A percentile compares a stretch with the other conserved stretches of the same genome.
These are phyloP conservation scores for Rhodotorula sp. DNA, from an alignment of 1,284 basidiomycete genomes.

Conservation along the genomic window DNA sequence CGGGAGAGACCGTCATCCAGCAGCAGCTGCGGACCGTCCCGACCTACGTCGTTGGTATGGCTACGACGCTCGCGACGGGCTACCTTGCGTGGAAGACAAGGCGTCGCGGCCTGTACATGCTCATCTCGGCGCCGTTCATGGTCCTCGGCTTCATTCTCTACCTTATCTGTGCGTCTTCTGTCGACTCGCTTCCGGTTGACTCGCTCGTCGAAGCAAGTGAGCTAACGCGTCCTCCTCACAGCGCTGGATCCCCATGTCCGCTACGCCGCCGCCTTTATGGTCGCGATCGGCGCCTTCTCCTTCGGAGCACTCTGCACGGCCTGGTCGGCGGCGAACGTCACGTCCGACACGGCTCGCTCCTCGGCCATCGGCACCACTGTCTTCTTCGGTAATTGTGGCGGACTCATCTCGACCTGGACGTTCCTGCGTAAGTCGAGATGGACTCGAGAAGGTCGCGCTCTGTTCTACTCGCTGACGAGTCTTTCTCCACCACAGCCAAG, in stretches of 20 bases:
- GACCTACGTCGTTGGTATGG: conserved; percentile 46
- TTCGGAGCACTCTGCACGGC: conserved; percentile 44
- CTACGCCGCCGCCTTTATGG: conserved; percentile 45
- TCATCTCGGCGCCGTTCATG: conserved; percentile 45
- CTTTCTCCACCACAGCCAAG: neutral
- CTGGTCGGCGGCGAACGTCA: conserved; percentile 42
- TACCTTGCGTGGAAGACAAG: conserved; percentile 46
- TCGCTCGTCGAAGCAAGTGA: neutral
- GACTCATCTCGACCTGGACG: conserved; percentile 45
- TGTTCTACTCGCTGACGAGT: neutral
- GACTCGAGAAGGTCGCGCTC: conserved; percentile 21
- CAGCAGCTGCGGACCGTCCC: conserved; percentile 50
- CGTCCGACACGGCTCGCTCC: conserved; percentile 45
- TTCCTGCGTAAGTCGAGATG: conserved; percentile 23
- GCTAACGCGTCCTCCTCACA: neutral
- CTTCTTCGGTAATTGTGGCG: conserved; percentile 47
- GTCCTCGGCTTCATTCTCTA: conserved; percentile 38
- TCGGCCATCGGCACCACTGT: conserved; percentile 46
- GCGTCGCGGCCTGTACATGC: conserved; percentile 44
- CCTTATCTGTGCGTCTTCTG: neutral
- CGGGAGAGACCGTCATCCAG: conserved; percentile 44
- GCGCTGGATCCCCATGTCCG: conserved; percentile 37
- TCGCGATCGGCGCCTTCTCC: conserved; percentile 46
- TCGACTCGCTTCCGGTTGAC: no score
- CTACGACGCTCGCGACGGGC: conserved; percentile 40